Evolutionary conservation across 139 green algal species (phyloP), one percentile per base, ranked within the genome.

Genomic region (Chlorella sp.): DNA sequence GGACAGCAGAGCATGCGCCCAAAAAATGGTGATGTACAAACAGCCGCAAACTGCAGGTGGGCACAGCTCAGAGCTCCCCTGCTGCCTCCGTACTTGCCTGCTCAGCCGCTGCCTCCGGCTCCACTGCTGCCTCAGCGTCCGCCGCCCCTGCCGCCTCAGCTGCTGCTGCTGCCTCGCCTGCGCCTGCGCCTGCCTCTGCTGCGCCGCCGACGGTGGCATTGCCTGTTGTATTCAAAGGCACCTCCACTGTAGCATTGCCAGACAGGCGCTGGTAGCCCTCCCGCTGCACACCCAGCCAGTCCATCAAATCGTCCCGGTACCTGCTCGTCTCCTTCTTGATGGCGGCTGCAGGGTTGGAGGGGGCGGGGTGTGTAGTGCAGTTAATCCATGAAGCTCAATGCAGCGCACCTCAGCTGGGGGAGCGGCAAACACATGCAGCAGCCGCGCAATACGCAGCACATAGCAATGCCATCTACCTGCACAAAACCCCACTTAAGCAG

Each of bases 261-360:
- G 51, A 20, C 3, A 87, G 28, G 65, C 73, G 83, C 38, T 75
- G 17, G 16, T 76, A 54, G 24, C 79, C 84, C 16, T 76, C 84
- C 36, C 83, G 85, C 43, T 73, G 77, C 77, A 83, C 28, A 2
- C 77, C 77, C 58, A 83, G 77, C 77, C 72, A 84, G 20, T 89
- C 86, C 67, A 89, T 87, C 16, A 89, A 24, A 7, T 89, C 86
- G 41, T 89, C 86, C 6, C 62, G 38, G 60, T 87, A 89, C 28
- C 84, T 73, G 28, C 36, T 70, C 11, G 86, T 82, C 68, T 84
- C 79, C 20, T 46, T 64, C 24, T 72, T 84, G 36, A 89, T 78
- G 43, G 58, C n/a, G 65, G 68, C 86, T 80, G 82, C 72, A 74
- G 11, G 44, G 16, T 4, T 43, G 38, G 26, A 26, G 8, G 38